Evolutionary conservation across 2,329 filamentous ascomycete genomes (phyloP).

Genomic region (Pyricularia sp.): DNA sequence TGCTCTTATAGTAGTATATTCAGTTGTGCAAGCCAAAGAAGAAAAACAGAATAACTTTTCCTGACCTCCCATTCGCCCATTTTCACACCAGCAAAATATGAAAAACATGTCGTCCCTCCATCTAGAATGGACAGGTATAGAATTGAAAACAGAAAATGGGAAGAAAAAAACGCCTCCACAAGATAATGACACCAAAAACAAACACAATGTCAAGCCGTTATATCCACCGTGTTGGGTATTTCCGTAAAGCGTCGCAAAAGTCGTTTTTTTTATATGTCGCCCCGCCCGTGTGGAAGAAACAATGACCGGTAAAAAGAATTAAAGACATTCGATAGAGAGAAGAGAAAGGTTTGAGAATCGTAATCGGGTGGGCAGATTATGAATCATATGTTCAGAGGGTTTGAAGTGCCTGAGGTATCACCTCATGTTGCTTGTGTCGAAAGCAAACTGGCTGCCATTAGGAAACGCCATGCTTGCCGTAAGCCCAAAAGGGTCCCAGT

Average conservation of each 20-base stretch:
- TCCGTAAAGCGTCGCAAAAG: constrained; percentile 5
- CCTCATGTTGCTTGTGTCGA: constrained; percentile 51
- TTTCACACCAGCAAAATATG: background rate
- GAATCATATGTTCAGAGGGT: background rate
- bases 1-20: constrained; percentile 1
- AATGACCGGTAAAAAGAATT: constrained; percentile 1
- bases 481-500: constrained; percentile 88
- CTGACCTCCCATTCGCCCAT: background rate
- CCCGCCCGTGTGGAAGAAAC: constrained; percentile 2
- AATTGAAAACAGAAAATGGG: background rate
- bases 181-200: background rate
- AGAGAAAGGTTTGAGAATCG: background rate
- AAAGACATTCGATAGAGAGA: background rate
- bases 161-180: background rate
- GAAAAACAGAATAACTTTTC: constrained; percentile 6
- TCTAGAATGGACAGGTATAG: background rate
- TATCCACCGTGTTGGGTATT: constrained; percentile 7
- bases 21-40: background rate
- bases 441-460: constrained; percentile 58
- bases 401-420: background rate
- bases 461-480: constrained; percentile 95
- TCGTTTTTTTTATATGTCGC: background rate
- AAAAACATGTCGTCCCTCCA: background rate
- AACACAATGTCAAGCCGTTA: constrained; percentile 1
- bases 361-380: background rate